phyloP scores from a whole-genome alignment of 129 eudicot species.

The Daucus carota region DH1_v3.0 NC_030385.2:42478001-42478500 shows the following conservation, averaged over 20 bases:
- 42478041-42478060: conserved; percentile 70
- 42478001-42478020: conserved; percentile 95
- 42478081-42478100: conserved; percentile 59
- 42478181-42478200: neutral
- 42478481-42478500: neutral
- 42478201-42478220: neutral
- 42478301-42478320: neutral
- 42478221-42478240: neutral
- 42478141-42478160: conserved; percentile 4
- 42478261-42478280: neutral
- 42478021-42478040: conserved; percentile 65
- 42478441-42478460: neutral
- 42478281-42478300: neutral
- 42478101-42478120: conserved; percentile 93
- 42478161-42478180: neutral
- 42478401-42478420: neutral
- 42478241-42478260: neutral
- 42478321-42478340: neutral
- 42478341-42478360: neutral
- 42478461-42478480: neutral
- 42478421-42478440: neutral
- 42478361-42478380: neutral
- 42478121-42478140: conserved; percentile 35
- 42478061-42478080: conserved; percentile 64
- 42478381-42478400: neutral